Conservation (phyloP, 2,329 filamentous ascomycete species). For the Teratosphaeria destructans region DNA sequence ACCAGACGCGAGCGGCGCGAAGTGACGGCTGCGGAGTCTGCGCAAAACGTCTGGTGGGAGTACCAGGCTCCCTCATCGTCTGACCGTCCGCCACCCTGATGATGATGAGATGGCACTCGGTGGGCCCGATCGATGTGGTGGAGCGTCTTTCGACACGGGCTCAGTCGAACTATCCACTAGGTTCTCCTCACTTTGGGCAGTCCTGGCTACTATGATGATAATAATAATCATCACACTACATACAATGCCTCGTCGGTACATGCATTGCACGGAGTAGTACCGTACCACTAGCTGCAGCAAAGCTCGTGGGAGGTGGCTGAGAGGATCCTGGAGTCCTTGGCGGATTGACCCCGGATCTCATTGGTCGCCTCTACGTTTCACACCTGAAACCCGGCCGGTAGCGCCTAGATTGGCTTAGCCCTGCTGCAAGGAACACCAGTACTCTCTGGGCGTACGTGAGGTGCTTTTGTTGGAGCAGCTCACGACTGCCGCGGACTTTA, state of each 20-base stretch:
- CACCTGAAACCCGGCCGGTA: neutral
- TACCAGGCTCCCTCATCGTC: too few relatives aligned
- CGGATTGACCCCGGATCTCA: neutral
- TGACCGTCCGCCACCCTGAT: too few relatives aligned
- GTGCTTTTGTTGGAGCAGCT: neutral
- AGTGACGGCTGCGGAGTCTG: too few relatives aligned
- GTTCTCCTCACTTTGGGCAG: neutral
- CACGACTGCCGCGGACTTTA: neutral
- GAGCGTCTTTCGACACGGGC: too few relatives aligned
- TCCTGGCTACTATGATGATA: neutral
- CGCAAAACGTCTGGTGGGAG: too few relatives aligned
- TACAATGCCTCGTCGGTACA: neutral
- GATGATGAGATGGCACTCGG: too few relatives aligned
- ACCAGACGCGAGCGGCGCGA: too few relatives aligned
- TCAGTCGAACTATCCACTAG: too few relatives aligned
- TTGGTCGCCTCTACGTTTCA: neutral
- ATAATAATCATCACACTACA: neutral
- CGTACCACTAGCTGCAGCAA: neutral
- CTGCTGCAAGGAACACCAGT: neutral
- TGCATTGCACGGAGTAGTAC: neutral
- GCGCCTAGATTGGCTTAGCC: neutral
- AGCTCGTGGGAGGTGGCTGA: neutral
- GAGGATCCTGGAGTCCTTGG: neutral
- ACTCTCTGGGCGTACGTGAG: neutral
- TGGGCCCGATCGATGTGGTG: too few relatives aligned